Base-by-base conservation (phyloP, 179 eudicot genomes). In the Silene coronaria region DNA sequence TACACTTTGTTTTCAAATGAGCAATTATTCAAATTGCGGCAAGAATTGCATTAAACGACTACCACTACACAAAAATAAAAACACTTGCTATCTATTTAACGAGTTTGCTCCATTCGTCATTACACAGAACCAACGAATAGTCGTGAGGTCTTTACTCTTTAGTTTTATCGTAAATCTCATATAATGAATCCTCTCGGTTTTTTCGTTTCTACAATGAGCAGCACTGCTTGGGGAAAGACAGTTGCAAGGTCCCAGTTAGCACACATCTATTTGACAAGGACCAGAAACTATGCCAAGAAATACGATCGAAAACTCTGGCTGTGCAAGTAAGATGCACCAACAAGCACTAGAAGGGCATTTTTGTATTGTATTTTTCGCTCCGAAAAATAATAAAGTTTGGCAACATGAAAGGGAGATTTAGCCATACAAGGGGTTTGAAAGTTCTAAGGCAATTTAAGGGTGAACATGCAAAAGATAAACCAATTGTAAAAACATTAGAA, bases 321-420 rank as follows among this genome's bases (percentile, higher is more conserved):
- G 83, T 92, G 42, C 97, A 94, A 88, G 87, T 77, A 21, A 80
- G 72, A 72, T 93, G 97, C 71, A 89, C 76, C n/a, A 75, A 27
- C 23, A 81, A 75, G 71, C 6, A 82, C 34, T 82, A 82, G 76
- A 70, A 67, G 4, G 17, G 42, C 5, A 3, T 22, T 67, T 23
- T 58, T 57, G 66, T 19, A 58, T 8, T 16, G 57, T 21, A 23
- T 58, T 70, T 32, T 36, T 17, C 22, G 51, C 23, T 78, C n/a
- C 14, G 59, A 69, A 23, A 59, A n/a, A 76, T 1, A 42, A 69
- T 6, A 38, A 22, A 75, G 19, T 58, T 16, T 46, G 65, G 64
- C 28, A 58, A 30, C 32, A 5, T 16, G 28, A 11, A 23, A 73
- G 12, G 26, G 19, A 30, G 22, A 53, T 59, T 30, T 22, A 27